Base-by-base conservation (phyloP, 768 basidiomycete species). In the Leccinum pellstonianum region DNA sequence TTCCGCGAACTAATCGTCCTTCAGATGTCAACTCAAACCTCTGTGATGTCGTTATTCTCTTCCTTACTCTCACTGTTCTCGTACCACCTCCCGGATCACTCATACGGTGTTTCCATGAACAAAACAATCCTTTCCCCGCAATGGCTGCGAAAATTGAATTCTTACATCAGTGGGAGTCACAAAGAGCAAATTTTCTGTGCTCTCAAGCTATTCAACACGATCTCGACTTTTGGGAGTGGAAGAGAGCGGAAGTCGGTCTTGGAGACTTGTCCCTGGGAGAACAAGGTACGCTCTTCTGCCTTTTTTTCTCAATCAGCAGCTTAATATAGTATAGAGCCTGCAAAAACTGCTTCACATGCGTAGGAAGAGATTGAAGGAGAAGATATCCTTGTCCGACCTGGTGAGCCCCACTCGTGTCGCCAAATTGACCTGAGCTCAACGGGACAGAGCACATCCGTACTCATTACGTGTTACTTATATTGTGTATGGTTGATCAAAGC, bases 221-320 rank as follows among this genome's bases (percentile, higher is more conserved):
- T 92, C 64, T 85, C 87, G 2, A 68, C 71, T 0, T 92, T 88
- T 67, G 86, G 80, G 2, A 81, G 87, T 23, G 88, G 90, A 17
- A 73, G 80, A 23, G 89, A 92, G 62, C 79, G 82, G 54, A 87
- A 83, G 62, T 66, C 76, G 0, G 77, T 90, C 2, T 71, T 87
- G 27, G 91, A 92, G 56, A 78, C 78, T 0, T 91, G 93, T 72
- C 82, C 84, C 6, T 93, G 91, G 91, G 90, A 90, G 58, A 78
- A 81, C 31, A 93, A 91, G 79, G 91, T 86, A 55, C 2, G 73
- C 14, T 9, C 29, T 54, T n/a, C 10, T 27, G 11, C 59, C 10
- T 46, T 3, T 29, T 19, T 17, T 15, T 19, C 14, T 52, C 51
- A 14, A 25, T 61, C 56, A 23, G 57, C 56, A 25, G 57, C 56